Percentiles rank a stretch among this genome's conserved stretches.
phyloP scores from a whole-genome alignment of 2,329 filamentous ascomycete species.

The Lojkania enalia region DNA sequence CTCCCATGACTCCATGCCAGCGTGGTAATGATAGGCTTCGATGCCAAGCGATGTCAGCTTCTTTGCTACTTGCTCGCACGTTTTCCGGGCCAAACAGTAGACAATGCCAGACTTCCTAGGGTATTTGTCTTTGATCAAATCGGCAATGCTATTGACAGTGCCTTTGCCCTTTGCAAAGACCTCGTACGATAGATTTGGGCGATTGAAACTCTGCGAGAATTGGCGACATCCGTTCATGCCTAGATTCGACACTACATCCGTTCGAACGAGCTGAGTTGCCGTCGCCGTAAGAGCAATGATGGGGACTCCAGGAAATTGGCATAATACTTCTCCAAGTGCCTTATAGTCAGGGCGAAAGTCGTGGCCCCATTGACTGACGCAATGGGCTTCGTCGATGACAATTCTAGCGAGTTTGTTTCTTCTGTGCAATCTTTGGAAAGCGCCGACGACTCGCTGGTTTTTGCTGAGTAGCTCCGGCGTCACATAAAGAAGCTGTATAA shows the following conservation, averaged over 20 bases:
- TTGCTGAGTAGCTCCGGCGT: slow-evolving; percentile 96
- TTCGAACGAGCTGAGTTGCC: slow-evolving; percentile 88
- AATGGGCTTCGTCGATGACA: slow-evolving; percentile 98
- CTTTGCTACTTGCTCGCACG: slow-evolving; percentile 77
- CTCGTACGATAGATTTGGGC: slow-evolving; percentile 91
- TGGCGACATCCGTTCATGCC: slow-evolving; percentile 75
- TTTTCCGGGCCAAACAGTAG: slow-evolving; percentile 85
- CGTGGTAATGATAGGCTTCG: slow-evolving; percentile 83
- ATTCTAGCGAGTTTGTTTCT: slow-evolving; percentile 79
- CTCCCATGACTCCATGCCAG: slow-evolving; percentile 68
- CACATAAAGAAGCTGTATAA: slow-evolving; percentile 86
- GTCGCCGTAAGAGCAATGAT: slow-evolving; percentile 96
- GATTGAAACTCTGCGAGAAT: slow-evolving; percentile 93
- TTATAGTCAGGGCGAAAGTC: slow-evolving; percentile 98
- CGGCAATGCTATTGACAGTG: slow-evolving; percentile 59
- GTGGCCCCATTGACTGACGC: slow-evolving; percentile 98
- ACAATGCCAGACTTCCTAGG: slow-evolving; percentile 80
- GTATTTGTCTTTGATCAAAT: slow-evolving; percentile 73
- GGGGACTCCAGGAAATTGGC: slow-evolving; percentile 75
- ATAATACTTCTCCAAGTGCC: slow-evolving; percentile 72
- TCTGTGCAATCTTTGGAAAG: slow-evolving; percentile 68
- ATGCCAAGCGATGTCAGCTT: slow-evolving; percentile 69
- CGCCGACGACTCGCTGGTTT: slow-evolving; percentile 68
- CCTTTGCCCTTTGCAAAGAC: slow-evolving; percentile 71
- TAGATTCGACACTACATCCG: slow-evolving; percentile 91